Percentiles rank a stretch among this genome's conserved stretches.
Conservation (phyloP, 331 rosid species). For the Acacia concinna region DNA sequence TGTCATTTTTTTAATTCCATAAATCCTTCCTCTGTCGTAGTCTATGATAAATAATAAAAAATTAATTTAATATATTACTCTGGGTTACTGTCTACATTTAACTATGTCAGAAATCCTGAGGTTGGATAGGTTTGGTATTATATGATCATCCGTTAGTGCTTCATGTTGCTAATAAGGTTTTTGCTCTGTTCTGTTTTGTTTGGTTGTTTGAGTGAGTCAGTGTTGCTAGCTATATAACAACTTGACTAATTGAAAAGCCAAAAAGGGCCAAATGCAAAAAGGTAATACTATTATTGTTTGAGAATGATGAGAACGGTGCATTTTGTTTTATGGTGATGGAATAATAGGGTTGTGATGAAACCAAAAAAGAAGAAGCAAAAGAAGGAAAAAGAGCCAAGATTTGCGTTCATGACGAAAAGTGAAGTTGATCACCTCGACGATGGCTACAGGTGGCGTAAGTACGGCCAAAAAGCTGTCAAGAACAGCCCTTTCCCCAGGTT, state of each 20-base stretch:
- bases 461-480: slow-evolving; percentile 92
- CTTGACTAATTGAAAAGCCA: not conserved
- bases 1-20: not conserved
- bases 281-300: not conserved
- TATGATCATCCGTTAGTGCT: not conserved
- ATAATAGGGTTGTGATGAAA: slow-evolving; percentile 47
- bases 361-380: slow-evolving; percentile 76
- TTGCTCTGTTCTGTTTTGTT: not conserved
- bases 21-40: not conserved
- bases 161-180: not conserved
- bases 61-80: not conserved
- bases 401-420: slow-evolving; percentile 86
- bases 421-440: slow-evolving; percentile 82
- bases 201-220: not conserved
- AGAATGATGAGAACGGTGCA: not conserved
- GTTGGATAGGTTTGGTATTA: not conserved
- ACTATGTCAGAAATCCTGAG: not conserved
- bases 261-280: not conserved
- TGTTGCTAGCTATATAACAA: not conserved
- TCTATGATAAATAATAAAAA: not conserved
- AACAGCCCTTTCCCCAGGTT: slow-evolving; percentile 94
- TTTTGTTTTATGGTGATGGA: not conserved
- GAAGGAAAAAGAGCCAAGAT: slow-evolving; percentile 68
- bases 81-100: not conserved
- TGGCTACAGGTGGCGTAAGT: slow-evolving; percentile 90